Evolutionary conservation across 2,329 filamentous ascomycete species (phyloP), one percentile per base, ranked within the genome.

Genomic region (Hypoxylon sp.): DNA sequence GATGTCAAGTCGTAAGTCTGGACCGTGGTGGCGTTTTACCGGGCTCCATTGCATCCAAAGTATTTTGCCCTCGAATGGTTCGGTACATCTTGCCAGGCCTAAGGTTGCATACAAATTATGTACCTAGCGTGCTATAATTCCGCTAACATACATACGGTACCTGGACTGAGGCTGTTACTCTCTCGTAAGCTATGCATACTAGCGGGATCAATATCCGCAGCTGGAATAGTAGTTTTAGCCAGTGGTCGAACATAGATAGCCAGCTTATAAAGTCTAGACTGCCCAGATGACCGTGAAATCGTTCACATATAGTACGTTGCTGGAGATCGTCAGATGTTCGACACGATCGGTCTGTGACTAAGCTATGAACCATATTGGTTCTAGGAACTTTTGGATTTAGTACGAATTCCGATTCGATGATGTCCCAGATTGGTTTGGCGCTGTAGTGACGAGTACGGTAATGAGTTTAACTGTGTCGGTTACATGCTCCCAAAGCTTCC

Each of bases 171-270:
- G 47, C 54, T 53, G 48, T 48, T 39, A 54, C 8, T 59, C 42
- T 29, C 48, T 51, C 22, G 47, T 47, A 52, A 31, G 46, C 53
- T 54, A 67, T 65, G 58, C 67, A 51, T 47, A 26, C 64, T 70
- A 70, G 63, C 69, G 67, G 66, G 47, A 50, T 58, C 59, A 52
- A 51, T 64, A 48, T 65, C 69, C 69, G 69, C 66, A 71, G 60
- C 52, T 65, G 59, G 47, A 24, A 55, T 64, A 58, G 57, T 53
- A 57, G 47, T 13, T 11, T 58, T 48, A 52, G 33, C 33, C 57
- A 63, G 57, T 42, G 58, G 22, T 64, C 11, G 44, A 62, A 17
- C 61, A 24, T 33, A n/a, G 51, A 24, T 31, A 13, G 42, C 24
- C 44, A 61, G 44, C 22, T 24, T 51, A 44, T 53, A 42, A 22